A percentile compares a stretch with the other conserved stretches of the same genome.
phyloP scores from a whole-genome alignment of 176 grass and related monocot species.

The Aegilops longissima region DNA sequence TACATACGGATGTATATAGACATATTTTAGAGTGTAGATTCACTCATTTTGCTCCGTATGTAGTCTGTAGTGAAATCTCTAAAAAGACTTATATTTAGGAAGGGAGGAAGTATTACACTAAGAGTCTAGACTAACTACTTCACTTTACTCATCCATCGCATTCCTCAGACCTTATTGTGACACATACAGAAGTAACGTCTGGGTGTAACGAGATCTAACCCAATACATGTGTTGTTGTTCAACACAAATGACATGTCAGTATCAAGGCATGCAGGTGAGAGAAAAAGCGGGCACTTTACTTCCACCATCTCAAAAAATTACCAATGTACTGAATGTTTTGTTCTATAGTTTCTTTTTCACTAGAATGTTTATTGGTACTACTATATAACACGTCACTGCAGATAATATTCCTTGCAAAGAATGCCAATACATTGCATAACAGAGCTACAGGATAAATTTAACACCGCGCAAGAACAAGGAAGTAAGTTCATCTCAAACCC shows the following conservation, averaged over 20 bases:
- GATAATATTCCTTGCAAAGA: background rate
- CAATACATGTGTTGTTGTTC: background rate
- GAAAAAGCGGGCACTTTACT: background rate
- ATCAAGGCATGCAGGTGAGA: background rate
- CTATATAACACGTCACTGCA: background rate
- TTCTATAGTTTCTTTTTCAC: background rate
- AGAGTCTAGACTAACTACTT: background rate
- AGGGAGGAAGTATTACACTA: background rate
- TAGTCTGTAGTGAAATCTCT: too few species aligned
- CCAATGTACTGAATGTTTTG: background rate
- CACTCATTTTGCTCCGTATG: too few species aligned
- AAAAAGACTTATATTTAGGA: too few species aligned
- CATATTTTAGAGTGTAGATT: too few species aligned
- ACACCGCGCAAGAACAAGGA: background rate
- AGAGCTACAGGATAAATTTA: constrained; percentile 1
- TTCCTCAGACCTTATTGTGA: background rate
- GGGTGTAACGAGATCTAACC: background rate
- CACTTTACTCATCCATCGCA: background rate
- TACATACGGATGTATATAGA: too few species aligned
- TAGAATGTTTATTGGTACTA: background rate
- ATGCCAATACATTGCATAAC: constrained; percentile 3
- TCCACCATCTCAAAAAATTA: background rate
- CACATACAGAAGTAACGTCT: background rate
- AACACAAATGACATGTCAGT: background rate
- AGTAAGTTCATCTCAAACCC: constrained; percentile 1